These are phyloP conservation scores for Microstegium vimineum DNA, from an alignment of 176 grass and related monocot species.

Conservation along the genomic window DNA sequence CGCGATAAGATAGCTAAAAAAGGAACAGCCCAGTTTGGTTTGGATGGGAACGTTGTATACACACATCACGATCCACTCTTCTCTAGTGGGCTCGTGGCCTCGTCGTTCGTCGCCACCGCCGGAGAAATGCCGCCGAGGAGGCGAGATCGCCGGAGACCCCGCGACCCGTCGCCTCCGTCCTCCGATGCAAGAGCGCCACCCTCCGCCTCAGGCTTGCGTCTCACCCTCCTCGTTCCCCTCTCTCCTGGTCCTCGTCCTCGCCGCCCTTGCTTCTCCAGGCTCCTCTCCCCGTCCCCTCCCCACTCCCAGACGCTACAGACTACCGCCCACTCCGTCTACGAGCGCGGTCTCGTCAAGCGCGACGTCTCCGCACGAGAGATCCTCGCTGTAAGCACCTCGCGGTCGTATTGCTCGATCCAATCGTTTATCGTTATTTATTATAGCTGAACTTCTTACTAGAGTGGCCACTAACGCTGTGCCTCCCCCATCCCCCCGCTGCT, in stretches of 20 bases:
- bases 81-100: background rate
- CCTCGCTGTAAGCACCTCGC: slow-evolving; percentile 45
- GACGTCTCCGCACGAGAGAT: slow-evolving; percentile 56
- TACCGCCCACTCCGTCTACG: slow-evolving; percentile 47
- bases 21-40: background rate
- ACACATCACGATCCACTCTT: no score
- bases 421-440: background rate
- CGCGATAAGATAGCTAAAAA: no score
- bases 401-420: background rate
- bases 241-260: slow-evolving; percentile 29
- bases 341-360: slow-evolving; percentile 64
- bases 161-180: slow-evolving; percentile 24
- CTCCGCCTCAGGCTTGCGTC: slow-evolving; percentile 19
- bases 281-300: background rate
- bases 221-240: slow-evolving; percentile 30
- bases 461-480: background rate
- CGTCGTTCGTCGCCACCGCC: background rate
- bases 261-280: slow-evolving; percentile 45
- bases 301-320: background rate
- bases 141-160: slow-evolving; percentile 58
- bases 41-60: no score
- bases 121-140: slow-evolving; percentile 61
- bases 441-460: background rate
- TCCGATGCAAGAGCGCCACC: background rate
- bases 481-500: background rate